These are phyloP conservation scores for Tulasnella sp. DNA, from an alignment of 768 basidiomycete species.

Conservation along the genomic window DNA sequence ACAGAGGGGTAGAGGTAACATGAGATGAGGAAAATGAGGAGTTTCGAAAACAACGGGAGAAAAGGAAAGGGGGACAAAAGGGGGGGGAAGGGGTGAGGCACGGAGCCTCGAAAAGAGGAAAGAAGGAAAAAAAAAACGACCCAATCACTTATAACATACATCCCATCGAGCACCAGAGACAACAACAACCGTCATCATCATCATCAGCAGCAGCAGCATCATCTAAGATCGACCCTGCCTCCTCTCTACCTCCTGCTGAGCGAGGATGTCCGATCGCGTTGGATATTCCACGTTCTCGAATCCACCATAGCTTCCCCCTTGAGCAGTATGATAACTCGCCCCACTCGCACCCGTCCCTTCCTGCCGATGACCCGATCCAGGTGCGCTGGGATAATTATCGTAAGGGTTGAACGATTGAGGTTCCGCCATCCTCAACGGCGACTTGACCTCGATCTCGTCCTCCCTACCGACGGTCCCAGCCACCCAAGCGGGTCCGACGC, in stretches of 20 bases:
- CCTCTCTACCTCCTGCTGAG: neutral
- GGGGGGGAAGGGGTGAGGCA: neutral
- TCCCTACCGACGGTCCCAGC: neutral
- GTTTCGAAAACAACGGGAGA: neutral
- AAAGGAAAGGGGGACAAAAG: too few species aligned
- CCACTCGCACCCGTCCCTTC: constrained; percentile 1
- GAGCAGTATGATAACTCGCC: constrained; percentile 3
- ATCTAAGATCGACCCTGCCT: neutral
- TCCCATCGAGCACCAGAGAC: neutral
- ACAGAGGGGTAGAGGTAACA: too few species aligned
- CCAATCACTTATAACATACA: neutral
- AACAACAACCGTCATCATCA: neutral
- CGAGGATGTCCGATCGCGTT: neutral
- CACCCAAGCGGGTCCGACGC: neutral
- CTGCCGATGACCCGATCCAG: neutral
- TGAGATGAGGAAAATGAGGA: too few species aligned
- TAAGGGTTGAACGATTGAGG: constrained; percentile 3
- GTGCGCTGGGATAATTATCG: neutral
- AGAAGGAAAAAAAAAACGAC: neutral
- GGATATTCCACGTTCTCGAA: neutral
- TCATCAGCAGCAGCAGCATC: neutral
- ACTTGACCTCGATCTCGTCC: neutral
- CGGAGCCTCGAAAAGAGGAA: neutral
- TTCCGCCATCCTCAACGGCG: neutral
- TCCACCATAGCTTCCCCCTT: neutral